Conservation (phyloP, 2,329 filamentous ascomycete genomes). For the Eurotiales sp. region DNA sequence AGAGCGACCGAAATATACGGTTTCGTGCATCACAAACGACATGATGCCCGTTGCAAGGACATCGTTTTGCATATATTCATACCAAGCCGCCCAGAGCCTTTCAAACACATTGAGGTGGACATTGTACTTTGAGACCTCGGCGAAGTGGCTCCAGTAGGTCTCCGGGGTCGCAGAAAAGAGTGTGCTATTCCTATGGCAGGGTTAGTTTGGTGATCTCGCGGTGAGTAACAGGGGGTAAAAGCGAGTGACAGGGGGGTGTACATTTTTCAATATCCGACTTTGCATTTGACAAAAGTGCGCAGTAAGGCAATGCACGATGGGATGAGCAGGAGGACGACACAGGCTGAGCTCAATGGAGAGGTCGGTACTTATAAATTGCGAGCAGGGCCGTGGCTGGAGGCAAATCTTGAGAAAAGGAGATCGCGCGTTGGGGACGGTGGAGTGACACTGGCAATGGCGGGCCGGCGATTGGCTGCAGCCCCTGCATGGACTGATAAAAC, state of each 20-base stretch:
- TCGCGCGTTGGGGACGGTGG: background rate
- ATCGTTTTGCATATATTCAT: constrained; percentile 97
- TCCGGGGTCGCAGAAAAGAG: constrained; percentile 42
- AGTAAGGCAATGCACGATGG: too few relatives aligned
- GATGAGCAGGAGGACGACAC: too few relatives aligned
- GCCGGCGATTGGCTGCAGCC: constrained; percentile 3
- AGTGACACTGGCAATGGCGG: background rate
- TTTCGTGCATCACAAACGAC: constrained; percentile 93
- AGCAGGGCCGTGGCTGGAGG: too few relatives aligned
- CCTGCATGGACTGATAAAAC: background rate
- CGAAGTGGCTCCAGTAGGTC: constrained; percentile 64
- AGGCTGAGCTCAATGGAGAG: too few relatives aligned
- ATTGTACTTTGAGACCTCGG: constrained; percentile 68
- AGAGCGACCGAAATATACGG: constrained; percentile 88
- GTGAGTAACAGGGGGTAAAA: background rate
- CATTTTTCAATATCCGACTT: too few relatives aligned
- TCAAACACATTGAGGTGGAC: constrained; percentile 82
- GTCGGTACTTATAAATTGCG: too few relatives aligned
- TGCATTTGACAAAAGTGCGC: too few relatives aligned
- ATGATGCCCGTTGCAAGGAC: constrained; percentile 93
- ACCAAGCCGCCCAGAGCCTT: constrained; percentile 93
- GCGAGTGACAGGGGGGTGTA: background rate
- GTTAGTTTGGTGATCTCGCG: too few relatives aligned
- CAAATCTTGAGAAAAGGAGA: constrained; percentile 9
- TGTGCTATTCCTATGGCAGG: constrained; percentile 43